A percentile compares a stretch with the other conserved stretches of the same genome.
These are phyloP conservation scores for Epichloe hybrida DNA, from an alignment of 2,329 filamentous ascomycete species.

Conservation along the genomic window DNA sequence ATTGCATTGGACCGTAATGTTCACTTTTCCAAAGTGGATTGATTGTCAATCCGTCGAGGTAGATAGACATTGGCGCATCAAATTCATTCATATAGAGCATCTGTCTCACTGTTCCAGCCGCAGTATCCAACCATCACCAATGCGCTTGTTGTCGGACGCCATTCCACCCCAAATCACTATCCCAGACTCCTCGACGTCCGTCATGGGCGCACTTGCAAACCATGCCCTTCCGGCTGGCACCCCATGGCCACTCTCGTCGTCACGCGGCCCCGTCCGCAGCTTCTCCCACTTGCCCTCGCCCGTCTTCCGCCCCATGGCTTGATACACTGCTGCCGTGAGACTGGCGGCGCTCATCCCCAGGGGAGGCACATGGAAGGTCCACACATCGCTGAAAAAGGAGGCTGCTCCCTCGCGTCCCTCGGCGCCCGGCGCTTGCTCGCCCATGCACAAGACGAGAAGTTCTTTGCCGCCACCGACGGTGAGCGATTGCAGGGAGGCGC, in stretches of 20 bases:
- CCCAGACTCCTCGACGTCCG: conserved; percentile 44
- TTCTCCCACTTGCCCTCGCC: conserved; percentile 46
- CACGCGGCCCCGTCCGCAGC: conserved; percentile 33
- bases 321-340: conserved; percentile 40
- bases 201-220: conserved; percentile 42
- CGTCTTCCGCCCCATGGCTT: conserved; percentile 36
- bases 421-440: conserved; percentile 37
- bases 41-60: no score
- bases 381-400: conserved; percentile 45
- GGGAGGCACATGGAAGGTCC: conserved; percentile 49
- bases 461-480: conserved; percentile 46
- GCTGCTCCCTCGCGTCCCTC: conserved; percentile 37
- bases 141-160: conserved; percentile 32
- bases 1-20: no score
- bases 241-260: conserved; percentile 35
- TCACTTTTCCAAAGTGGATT: no score
- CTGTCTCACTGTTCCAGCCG: conserved; percentile 27
- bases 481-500: conserved; percentile 39
- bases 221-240: conserved; percentile 42
- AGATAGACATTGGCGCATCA: no score
- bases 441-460: conserved; percentile 48
- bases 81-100: background rate
- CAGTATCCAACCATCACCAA: conserved; percentile 53
- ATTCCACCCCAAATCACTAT: conserved; percentile 50
- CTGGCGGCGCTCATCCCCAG: conserved; percentile 40